Base-by-base conservation (phyloP, 1,139 yeast genomes). In the Yamadazyma pseudoaaseri region DNA sequence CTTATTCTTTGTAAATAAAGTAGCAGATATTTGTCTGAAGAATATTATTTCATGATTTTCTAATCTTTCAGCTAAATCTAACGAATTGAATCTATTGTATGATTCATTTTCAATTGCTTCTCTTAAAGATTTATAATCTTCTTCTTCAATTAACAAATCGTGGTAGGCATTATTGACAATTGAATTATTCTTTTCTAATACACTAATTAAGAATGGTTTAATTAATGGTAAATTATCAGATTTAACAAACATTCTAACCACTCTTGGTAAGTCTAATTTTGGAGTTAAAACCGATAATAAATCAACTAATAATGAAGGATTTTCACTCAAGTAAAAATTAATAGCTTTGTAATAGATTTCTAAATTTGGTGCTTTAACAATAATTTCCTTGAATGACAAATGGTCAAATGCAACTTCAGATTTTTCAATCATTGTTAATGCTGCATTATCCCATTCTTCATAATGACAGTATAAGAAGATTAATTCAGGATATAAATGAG, bases 371-470 rank as follows among this genome's bases (percentile, higher is more conserved):
- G 90, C 97, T 72, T 92, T 92, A 46, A 87, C 96, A 48, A 94
- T 73, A 38, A 92, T 81, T 58, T 92, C 97, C 70, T 92, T 92
- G 73, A 94, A 92, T 31, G 95, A 85, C 26, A 80, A 67, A 60
- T 92, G 98, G 51, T 94, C 98, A 56, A 92, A 90, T 12, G 96
- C 92, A 50, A 85, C 86, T 42, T 94, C 89, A 3, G 96, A 83
- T 58, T 80, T 89, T 60, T 92, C 96, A 71, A 92, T 92, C 92
- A 92, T 87, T n/a, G 97, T 82, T 60, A 92, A 75, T 27, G 97
- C 92, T 42, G 98, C 98, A 60, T 92, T 92, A 64, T 94, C 99
- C 96, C 97, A 94, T 69, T 94, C 98, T 60, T 92, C 98, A 59
- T 92, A 92, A 62, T 92, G 99, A 56, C 97, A 90, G 68, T 92